Base-by-base conservation (phyloP, 2,329 filamentous ascomycete genomes). In the Pseudocercospora vitis region DNA sequence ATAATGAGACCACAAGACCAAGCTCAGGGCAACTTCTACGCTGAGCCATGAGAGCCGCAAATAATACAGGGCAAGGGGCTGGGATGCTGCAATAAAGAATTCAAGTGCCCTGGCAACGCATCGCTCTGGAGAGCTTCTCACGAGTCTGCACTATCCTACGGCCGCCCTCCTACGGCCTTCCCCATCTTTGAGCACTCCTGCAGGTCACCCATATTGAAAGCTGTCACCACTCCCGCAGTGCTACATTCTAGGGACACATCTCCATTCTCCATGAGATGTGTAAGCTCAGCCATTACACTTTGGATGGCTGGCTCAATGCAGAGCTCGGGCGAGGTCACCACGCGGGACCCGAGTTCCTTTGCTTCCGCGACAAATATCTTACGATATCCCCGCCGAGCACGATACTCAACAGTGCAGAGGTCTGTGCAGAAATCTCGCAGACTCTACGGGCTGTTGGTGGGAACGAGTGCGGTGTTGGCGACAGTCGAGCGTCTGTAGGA, bases 351-450 rank as follows among this genome's bases (percentile, higher is more conserved):
- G 60, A 82, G 72, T 28, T 76, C 70, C 55, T 73, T 72, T 2
- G 80, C 81, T 59, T 83, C 78, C 0, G 74, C 66, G 1, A 74
- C 74, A 0, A 74, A 75, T 52, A 79, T 77, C 12, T 77, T 71
- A 81, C 81, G 11, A 77, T 80, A 11, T 76, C 75, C 2, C 81
- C 81, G 19, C 77, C 75, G 52, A 77, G 75, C 0, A 84, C 81
- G 51, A 77, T 78, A 61, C 84, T 84, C 46, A 81, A 72, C 14
- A 83, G 67, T 37, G 81, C 72, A 3, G 74, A 55, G 71, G 79
- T 73, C 63, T 76, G 76, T 2, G 73, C 72, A 1, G 82, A 67
- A 8, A 78, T 75, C 9, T 66, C 63, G 12, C 78, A 76, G 1
- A 75, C 73, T 18, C 68, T 63, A 12, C 78, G 76, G 1, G 74